Evolutionary conservation across 192 early-diverging fungal species (phyloP), one percentile per base, ranked within the genome.

Genomic region (Coemansia aciculifera): DNA sequence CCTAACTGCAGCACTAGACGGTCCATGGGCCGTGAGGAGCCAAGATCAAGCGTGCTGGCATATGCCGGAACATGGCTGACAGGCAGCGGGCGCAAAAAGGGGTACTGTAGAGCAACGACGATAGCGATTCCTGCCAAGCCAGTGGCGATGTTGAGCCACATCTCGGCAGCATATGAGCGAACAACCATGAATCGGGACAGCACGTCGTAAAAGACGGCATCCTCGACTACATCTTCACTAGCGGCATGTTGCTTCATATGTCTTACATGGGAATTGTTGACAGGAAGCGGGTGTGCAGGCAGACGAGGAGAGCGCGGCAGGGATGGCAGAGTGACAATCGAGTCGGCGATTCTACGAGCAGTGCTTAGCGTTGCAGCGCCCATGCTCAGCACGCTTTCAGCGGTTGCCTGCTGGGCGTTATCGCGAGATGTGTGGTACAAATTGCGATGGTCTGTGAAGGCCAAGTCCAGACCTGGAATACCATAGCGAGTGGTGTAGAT

Each of bases 401-500:
- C 62, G 0, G 86, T 86, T 5, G 79, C 87, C 19, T 87, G 78
- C 19, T 74, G 77, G 13, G 80, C 32, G 61, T 79, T 85, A 61
- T 91, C 90, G 59, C 81, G 77, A 39, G 75, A 71, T 2, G 90
- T 86, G 67, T 91, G 90, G 52, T 91, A 91, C 23, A 88, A 79
- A 17, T 81, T 85, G 69, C 90, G 82, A 63, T 79, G 82, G 60
- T 84, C 83, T 15, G 87, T 87, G 34, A 91, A 90, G 0, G 89
- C 88, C 68, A 91, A 75, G 63, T 91, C 90, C 7, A 91, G 70
- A 1, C 90, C 90, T 3, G 89, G 89, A 7, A 88, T 75, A 13
- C 85, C 85, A 51, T 86, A 72, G 38, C 64, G 65, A 31, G 71
- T 68, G 12, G 87, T 86, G 75, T 87, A 91, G 10, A 87, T 70